Base-by-base conservation (phyloP, 1,139 yeast genomes). In the Debaryomycetaceae sp. region DNA sequence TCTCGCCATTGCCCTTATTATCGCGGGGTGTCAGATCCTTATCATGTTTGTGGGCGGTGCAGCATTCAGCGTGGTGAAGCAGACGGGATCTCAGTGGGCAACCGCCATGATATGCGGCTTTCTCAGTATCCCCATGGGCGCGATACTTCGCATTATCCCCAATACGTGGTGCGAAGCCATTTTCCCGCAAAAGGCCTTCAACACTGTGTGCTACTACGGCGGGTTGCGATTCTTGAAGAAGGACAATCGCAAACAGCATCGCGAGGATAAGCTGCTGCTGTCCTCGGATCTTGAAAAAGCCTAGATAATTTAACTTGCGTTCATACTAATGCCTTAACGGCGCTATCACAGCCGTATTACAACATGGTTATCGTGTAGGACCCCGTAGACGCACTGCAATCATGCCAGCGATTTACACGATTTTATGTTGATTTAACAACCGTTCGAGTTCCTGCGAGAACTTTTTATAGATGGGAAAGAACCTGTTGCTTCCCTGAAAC, bases 21-120 rank as follows among this genome's bases (percentile, higher is more conserved):
- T 92, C 53, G 87, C 77, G 25, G 87, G 79, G 10, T 73, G 77
- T 51, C 98, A 92, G 57, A 62, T 87, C 5, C 54, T 90, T 34
- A 87, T 92, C 44, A 87, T 92, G 97, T 82, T 76, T 57, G 90
- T 85, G 38, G 99, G 99, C 31, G 98, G 98, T 33, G 83, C 92
- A 27, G 95, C 98, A 0, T 92, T 92, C 53, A 73, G 86, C 13
- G 68, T 87, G 40, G 74, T 72, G 3, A 68, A 78, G 38, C 92
- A 82, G 53, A 77, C 93, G 1, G 79, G 81, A 4, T 74, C 73
- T 2, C 76, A 77, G 79, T 92, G 98, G 98, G 92, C 73, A 1
- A 75, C 86, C 3, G 94, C 97, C 1, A 56, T 92, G 12, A 46
- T 82, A 25, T 77, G 94, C 59, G 98, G 98, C 16, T 55, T 81